These are phyloP conservation scores for Plenodomus biglobosus DNA, from an alignment of 2,329 filamentous ascomycete species.

Conservation along the genomic window DNA sequence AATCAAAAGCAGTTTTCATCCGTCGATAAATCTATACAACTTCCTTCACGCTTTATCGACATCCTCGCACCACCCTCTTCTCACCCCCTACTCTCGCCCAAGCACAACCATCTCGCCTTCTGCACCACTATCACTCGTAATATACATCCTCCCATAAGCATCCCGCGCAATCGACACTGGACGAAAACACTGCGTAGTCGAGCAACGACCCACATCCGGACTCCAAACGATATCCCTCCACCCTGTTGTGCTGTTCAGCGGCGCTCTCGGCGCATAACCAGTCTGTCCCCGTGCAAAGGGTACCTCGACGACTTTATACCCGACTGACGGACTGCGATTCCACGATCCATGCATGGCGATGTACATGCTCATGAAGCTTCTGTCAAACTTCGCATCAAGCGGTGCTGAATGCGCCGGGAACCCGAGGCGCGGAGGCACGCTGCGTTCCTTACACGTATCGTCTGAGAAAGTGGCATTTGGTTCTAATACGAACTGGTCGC, in stretches of 20 bases:
- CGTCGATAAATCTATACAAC: too few relatives aligned
- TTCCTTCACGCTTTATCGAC: too few relatives aligned
- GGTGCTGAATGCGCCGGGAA: slow-evolving; percentile 33
- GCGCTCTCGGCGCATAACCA: slow-evolving; percentile 15
- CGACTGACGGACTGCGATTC: slow-evolving; percentile 24
- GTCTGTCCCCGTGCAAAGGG: slow-evolving; percentile 15
- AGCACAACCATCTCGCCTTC: slow-evolving; percentile 33
- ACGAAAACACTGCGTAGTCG: slow-evolving; percentile 33
- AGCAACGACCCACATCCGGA: slow-evolving; percentile 25
- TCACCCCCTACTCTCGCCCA: slow-evolving; percentile 17
- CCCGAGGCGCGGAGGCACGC: slow-evolving; percentile 19
- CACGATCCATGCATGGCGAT: slow-evolving; percentile 36
- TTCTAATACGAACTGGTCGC: slow-evolving; percentile 36
- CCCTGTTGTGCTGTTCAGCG: slow-evolving; percentile 10
- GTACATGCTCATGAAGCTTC: slow-evolving; percentile 26
- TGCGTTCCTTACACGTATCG: slow-evolving; percentile 22
- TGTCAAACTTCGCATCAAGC: slow-evolving; percentile 30
- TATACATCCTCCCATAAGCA: slow-evolving; percentile 28
- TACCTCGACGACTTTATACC: slow-evolving; percentile 31
- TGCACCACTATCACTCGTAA: slow-evolving; percentile 32
- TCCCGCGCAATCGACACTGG: slow-evolving; percentile 33
- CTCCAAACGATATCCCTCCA: slow-evolving; percentile 33
- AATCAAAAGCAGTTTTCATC: too few relatives aligned
- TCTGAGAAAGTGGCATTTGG: slow-evolving; percentile 34
- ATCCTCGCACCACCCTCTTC: too few relatives aligned